Conservation (phyloP, 345 rosid species). For the Eucalyptus cloeziana region DNA sequence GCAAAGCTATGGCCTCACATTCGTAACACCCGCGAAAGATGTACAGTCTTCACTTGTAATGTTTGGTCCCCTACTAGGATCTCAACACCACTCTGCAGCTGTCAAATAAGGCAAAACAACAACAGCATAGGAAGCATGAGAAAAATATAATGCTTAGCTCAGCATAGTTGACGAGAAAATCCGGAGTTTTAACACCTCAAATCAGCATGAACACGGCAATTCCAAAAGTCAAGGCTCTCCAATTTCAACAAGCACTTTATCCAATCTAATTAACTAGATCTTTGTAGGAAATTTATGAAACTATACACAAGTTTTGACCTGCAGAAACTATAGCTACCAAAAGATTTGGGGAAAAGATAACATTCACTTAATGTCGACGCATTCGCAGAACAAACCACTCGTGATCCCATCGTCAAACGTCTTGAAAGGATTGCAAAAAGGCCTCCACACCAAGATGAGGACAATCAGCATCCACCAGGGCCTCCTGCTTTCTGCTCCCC, state of each 20-base stretch:
- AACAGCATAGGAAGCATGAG: neutral
- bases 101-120: neutral
- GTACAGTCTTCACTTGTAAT: neutral
- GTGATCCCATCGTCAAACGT: neutral
- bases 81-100: neutral
- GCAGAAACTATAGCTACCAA: neutral
- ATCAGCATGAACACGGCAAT: neutral
- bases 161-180: neutral
- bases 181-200: neutral
- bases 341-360: neutral
- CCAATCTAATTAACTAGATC: neutral
- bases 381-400: neutral
- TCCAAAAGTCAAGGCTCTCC: neutral
- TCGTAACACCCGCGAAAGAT: neutral
- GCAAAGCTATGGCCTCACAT: neutral
- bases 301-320: neutral
- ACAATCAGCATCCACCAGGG: neutral
- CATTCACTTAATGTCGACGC: constrained; percentile 8
- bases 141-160: neutral
- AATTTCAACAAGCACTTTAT: neutral
- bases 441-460: neutral
- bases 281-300: neutral
- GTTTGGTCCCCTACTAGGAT: neutral
- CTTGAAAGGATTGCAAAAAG: neutral
- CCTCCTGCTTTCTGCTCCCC: neutral